phyloP scores from a whole-genome alignment of 169 alveolate genomes.

The Plasmodium chabaudi region DNA sequence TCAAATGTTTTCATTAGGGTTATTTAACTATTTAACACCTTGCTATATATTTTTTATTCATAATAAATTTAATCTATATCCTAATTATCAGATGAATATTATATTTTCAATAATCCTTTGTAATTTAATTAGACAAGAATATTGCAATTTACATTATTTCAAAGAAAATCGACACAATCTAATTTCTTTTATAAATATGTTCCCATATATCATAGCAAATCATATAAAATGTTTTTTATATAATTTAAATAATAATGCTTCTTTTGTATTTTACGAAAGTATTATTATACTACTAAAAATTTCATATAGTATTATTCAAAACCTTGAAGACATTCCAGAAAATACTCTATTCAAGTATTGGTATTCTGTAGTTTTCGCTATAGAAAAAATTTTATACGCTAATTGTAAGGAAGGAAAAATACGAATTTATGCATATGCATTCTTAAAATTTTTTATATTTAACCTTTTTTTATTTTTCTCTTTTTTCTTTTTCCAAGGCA shows the following conservation, averaged over 20 bases:
- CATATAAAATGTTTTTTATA: conserved; percentile 69
- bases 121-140: conserved; percentile 68
- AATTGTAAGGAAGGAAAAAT: conserved; percentile 21
- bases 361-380: conserved; percentile 52
- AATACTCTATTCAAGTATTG: conserved; percentile 36
- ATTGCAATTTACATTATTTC: conserved; percentile 39
- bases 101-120: conserved; percentile 50
- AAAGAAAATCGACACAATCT: conserved; percentile 25
- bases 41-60: conserved; percentile 53
- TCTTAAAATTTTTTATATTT: not conserved
- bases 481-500: conserved; percentile 8
- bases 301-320: conserved; percentile 36
- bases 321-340: conserved; percentile 1
- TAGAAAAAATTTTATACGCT: conserved; percentile 57
- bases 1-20: conserved; percentile 46
- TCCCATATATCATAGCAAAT: conserved; percentile 65
- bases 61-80: conserved; percentile 69
- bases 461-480: conserved; percentile 4
- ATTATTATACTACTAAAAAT: conserved; percentile 61
- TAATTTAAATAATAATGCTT: conserved; percentile 60
- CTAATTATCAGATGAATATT: conserved; percentile 44
- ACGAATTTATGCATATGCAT: not conserved
- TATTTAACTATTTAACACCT: conserved; percentile 59
- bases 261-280: conserved; percentile 69
- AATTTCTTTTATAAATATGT: conserved; percentile 69